These are phyloP conservation scores for Glutinoglossum americanum DNA, from an alignment of 495 filamentous ascomycete genomes.

Conservation along the genomic window DNA sequence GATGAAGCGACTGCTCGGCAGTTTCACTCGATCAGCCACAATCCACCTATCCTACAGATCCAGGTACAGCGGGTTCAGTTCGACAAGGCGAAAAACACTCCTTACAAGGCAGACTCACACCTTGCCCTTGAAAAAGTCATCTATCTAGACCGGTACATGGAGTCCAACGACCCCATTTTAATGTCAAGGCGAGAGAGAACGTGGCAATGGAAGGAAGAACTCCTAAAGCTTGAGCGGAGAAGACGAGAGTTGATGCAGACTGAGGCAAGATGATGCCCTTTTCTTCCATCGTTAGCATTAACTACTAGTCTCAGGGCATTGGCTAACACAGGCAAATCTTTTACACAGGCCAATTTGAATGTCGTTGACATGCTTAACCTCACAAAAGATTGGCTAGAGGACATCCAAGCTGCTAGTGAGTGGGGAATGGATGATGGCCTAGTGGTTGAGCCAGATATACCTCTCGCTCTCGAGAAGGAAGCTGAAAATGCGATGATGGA, in stretches of 20 bases:
- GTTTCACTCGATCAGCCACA: slow-evolving; percentile 49
- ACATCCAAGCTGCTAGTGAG: not conserved
- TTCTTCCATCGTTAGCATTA: not conserved
- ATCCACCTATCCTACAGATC: slow-evolving; percentile 74
- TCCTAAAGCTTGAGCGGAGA: slow-evolving; percentile 31
- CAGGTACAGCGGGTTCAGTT: slow-evolving; percentile 66
- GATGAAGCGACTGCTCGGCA: slow-evolving; percentile 39
- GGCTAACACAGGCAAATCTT: not conserved
- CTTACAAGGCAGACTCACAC: slow-evolving; percentile 60
- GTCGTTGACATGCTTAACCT: not conserved
- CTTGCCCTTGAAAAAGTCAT: slow-evolving; percentile 53
- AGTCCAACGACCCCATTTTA: slow-evolving; percentile 34
- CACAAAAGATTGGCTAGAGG: not conserved
- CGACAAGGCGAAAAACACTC: slow-evolving; percentile 31
- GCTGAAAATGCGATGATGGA: slow-evolving; percentile 8
- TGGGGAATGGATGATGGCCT: not conserved
- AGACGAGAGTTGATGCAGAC: slow-evolving; percentile 24
- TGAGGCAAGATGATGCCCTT: slow-evolving; percentile 18
- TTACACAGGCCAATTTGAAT: not conserved
- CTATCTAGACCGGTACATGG: slow-evolving; percentile 80
- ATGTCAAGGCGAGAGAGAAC: slow-evolving; percentile 37
- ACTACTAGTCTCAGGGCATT: not conserved
- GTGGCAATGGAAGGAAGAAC: slow-evolving; percentile 52
- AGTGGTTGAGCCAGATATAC: slow-evolving; percentile 6
- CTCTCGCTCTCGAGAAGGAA: slow-evolving; percentile 10